Conservation (phyloP, 371 early-diverging fungal genomes). For the Syncephalastrum contaminatum region DNA sequence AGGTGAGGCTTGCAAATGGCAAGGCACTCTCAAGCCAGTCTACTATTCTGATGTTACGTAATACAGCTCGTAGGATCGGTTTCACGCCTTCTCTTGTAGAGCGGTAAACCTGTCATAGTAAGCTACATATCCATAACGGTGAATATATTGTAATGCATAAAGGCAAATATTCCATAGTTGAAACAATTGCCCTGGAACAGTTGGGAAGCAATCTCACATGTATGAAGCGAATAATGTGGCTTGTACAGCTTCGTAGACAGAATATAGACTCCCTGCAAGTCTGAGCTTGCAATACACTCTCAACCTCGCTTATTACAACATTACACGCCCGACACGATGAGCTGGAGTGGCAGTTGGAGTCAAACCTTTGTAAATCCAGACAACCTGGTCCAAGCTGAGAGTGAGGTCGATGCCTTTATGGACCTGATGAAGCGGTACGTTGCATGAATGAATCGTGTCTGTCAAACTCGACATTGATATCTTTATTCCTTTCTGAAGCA, state of each 20-base stretch:
- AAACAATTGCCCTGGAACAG: too few species aligned
- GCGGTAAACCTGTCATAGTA: too few species aligned
- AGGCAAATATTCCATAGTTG: too few species aligned
- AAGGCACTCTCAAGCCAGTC: too few species aligned
- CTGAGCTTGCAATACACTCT: constrained; percentile 4
- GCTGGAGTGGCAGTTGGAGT: constrained; percentile 35
- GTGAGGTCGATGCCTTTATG: constrained; percentile 77
- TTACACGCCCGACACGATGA: constrained; percentile 20
- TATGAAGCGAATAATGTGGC: neutral
- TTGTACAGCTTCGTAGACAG: neutral
- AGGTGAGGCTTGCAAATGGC: too few species aligned
- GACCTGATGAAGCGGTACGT: constrained; percentile 72
- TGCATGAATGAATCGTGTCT: neutral
- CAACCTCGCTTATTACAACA: constrained; percentile 1
- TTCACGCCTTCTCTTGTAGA: too few species aligned
- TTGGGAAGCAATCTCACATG: too few species aligned
- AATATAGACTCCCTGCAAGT: constrained; percentile 1
- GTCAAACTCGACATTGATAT: neutral
- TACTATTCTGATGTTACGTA: too few species aligned
- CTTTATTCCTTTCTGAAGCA: constrained; percentile 24
- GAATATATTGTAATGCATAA: too few species aligned
- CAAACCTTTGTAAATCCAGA: constrained; percentile 60
- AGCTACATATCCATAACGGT: too few species aligned
- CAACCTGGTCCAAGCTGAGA: constrained; percentile 73
- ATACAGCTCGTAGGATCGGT: too few species aligned